Percentiles rank a stretch among this genome's conserved stretches.
These are phyloP conservation scores for Erodium moschatum DNA, from an alignment of 441 rosid genomes.

Conservation along the genomic window DNA sequence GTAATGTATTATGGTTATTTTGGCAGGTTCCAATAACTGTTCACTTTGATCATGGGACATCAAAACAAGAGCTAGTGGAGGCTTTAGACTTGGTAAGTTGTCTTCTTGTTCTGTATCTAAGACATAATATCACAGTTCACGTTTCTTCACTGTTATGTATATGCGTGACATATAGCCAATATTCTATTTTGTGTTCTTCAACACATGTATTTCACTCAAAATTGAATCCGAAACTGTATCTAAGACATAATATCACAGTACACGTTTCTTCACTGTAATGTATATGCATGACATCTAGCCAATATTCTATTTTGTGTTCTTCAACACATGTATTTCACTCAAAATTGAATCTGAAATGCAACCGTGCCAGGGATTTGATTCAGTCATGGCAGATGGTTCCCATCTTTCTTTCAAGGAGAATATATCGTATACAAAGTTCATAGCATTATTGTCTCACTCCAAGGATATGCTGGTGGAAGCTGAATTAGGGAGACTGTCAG, in stretches of 20 bases:
- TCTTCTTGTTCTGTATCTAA: constrained; percentile 11
- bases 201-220: no score
- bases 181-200: no score
- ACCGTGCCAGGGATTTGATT: constrained; percentile 62
- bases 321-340: no score
- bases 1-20: constrained; percentile 9
- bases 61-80: constrained; percentile 70
- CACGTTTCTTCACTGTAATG: neutral
- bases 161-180: no score
- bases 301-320: no score
- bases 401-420: constrained; percentile 77
- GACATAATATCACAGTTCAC: neutral
- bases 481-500: constrained; percentile 85
- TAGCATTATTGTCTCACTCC: constrained; percentile 57
- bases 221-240: neutral
- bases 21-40: constrained; percentile 89
- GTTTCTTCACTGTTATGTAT: neutral
- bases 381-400: constrained; percentile 93
- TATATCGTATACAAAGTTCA: constrained; percentile 54
- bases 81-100: constrained; percentile 63
- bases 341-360: neutral
- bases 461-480: constrained; percentile 78
- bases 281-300: no score
- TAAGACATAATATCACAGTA: no score
- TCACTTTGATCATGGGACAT: constrained; percentile 91